These are phyloP conservation scores for Thermothielavioides terrestris DNA, from an alignment of 495 filamentous ascomycete genomes.

Conservation along the genomic window DNA sequence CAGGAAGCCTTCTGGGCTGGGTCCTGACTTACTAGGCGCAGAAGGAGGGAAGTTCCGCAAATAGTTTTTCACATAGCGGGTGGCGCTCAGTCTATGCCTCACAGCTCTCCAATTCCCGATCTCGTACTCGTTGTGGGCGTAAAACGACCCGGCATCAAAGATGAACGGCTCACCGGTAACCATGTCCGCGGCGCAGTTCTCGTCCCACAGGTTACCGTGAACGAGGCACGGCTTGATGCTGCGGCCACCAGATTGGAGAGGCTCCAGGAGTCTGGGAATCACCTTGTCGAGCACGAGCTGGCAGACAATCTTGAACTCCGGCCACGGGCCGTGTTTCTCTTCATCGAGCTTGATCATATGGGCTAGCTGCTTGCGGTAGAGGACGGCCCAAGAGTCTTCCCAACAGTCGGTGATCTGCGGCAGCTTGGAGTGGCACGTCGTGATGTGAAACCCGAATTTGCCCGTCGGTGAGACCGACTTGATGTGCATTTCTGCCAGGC, in stretches of 20 bases:
- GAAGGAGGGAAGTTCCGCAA: slow-evolving; percentile 6
- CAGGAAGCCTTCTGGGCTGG: no score
- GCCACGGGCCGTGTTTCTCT: slow-evolving; percentile 10
- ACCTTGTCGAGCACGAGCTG: slow-evolving; percentile 21
- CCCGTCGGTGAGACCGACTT: slow-evolving; percentile 37
- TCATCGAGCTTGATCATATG: slow-evolving; percentile 10
- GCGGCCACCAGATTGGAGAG: slow-evolving; percentile 33
- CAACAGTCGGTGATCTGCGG: slow-evolving; percentile 21
- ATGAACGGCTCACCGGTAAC: slow-evolving; percentile 28
- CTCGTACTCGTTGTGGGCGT: slow-evolving; percentile 45
- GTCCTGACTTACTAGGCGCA: slow-evolving; percentile 14
- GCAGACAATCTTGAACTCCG: slow-evolving; percentile 1
- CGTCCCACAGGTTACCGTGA: slow-evolving; percentile 42
- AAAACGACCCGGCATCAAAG: slow-evolving; percentile 40
- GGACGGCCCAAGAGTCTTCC: slow-evolving; percentile 30
- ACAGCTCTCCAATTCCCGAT: slow-evolving; percentile 27
- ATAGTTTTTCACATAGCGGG: slow-evolving; percentile 5
- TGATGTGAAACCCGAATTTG: slow-evolving; percentile 45
- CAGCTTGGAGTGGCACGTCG: slow-evolving; percentile 28
- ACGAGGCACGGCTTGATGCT: slow-evolving; percentile 36
- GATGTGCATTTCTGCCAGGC: slow-evolving; percentile 35
- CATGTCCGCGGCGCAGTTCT: slow-evolving; percentile 26
- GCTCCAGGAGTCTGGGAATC: slow-evolving; percentile 28
- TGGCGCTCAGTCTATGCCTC: slow-evolving; percentile 3
- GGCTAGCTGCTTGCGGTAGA: slow-evolving; percentile 22